Percentiles rank a stretch among this genome's conserved stretches.
Evolutionary conservation across 2,329 filamentous ascomycete species (phyloP).

Genomic region (Penicillium sp.): DNA sequence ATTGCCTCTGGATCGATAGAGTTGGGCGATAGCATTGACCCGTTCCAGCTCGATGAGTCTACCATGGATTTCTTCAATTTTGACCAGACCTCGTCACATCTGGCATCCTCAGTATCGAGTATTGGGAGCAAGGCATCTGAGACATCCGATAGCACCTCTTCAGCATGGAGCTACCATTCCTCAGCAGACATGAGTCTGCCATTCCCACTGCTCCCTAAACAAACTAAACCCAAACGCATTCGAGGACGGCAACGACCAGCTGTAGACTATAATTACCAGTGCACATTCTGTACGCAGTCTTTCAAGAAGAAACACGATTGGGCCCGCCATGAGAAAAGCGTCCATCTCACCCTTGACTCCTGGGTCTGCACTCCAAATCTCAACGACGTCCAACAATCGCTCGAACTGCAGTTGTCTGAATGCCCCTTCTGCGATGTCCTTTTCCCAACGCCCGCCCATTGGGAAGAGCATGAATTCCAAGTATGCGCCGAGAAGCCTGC

Average conservation of each 20-base stretch:
- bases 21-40: slow-evolving; percentile 6
- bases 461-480: slow-evolving; percentile 55
- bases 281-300: slow-evolving; percentile 51
- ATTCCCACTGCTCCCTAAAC: slow-evolving; percentile 23
- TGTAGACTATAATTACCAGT: slow-evolving; percentile 38
- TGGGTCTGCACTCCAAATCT: slow-evolving; percentile 35
- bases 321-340: slow-evolving; percentile 52
- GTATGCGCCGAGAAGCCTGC: slow-evolving; percentile 53
- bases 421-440: slow-evolving; percentile 53
- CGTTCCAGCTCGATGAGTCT: slow-evolving; percentile 17
- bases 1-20: slow-evolving; percentile 20
- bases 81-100: slow-evolving; percentile 28
- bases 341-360: slow-evolving; percentile 51
- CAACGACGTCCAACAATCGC: slow-evolving; percentile 15
- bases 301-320: slow-evolving; percentile 54
- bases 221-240: slow-evolving; percentile 8
- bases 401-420: slow-evolving; percentile 1
- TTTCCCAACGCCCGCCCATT: slow-evolving; percentile 48
- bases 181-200: slow-evolving; percentile 20
- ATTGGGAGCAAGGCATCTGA: slow-evolving; percentile 32
- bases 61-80: slow-evolving; percentile 30
- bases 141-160: slow-evolving; percentile 33
- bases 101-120: slow-evolving; percentile 34
- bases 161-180: slow-evolving; percentile 37
- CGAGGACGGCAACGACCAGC: slow-evolving; percentile 1